Base-by-base conservation (phyloP, 495 filamentous ascomycete species). In the Penicillium paxilli region DNA sequence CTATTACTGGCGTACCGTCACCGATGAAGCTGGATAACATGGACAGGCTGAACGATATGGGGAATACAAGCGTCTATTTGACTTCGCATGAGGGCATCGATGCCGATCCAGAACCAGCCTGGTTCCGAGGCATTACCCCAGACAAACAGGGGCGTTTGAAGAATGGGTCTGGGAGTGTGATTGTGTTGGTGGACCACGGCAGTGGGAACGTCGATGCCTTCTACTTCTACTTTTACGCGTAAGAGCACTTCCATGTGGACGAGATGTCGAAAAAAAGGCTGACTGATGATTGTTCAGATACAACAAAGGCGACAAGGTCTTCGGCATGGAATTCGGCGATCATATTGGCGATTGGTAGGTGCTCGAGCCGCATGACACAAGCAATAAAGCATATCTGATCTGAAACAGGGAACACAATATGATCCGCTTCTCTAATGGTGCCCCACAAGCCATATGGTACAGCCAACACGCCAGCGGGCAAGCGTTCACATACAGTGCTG, bases 151-250 rank as follows among this genome's bases (percentile, higher is more conserved):
- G 81, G 9, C 72, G 77, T 44, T 81, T 75, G 1, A 57, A 66
- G 2, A 73, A 72, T 56, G 77, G 73, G 3, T 72, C 73, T 11
- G 75, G 72, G 17, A 75, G 71, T 37, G 71, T 70, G 0, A 73
- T 89, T 40, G 77, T 89, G 22, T 74, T 83, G 16, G 73, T 74
- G 49, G 81, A 88, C 55, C 77, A 82, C 54, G 81, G 78, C 0
- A 60, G 68, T 37, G 80, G 77, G 2, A 66, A 67, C 4, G 66
- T 87, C 1, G 86, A 89, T 74, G 85, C 78, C 0, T 88, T 86
- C 51, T 88, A 88, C 59, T 81, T 87, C 55, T 87, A 87, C 55
- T 88, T 88, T 58, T 88, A 85, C 54, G 75, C 83, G 56, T 87
- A 40, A 64, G 75, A 26, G 10, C 6, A 4, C 2, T 20, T 9